Evolutionary conservation across 169 alveolate genomes (phyloP).

Genomic region (Perkinsus olseni): DNA sequence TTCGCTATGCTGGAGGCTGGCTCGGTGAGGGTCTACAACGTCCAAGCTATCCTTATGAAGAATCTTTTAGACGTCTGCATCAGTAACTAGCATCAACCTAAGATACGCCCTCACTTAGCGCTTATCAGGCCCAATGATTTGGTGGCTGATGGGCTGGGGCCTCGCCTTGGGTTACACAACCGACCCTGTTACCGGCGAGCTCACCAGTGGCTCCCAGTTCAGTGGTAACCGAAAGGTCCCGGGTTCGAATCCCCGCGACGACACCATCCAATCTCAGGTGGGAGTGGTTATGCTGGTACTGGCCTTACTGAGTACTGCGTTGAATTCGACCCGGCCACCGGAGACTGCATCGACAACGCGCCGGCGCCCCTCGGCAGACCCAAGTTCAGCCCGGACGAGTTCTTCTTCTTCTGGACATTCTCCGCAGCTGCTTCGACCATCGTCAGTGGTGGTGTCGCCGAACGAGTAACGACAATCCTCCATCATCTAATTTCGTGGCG

Average conservation of each 20-base stretch:
- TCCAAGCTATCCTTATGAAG: constrained; percentile 16
- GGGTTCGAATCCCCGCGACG: not conserved
- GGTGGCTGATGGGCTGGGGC: not conserved
- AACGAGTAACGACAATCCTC: too few species aligned
- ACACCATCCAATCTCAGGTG: not conserved
- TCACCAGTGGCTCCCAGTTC: not conserved
- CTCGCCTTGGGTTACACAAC: not conserved
- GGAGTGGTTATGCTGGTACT: not conserved
- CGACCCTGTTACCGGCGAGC: not conserved
- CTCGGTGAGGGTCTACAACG: constrained; percentile 10
- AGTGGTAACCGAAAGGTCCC: not conserved
- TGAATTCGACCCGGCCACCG: not conserved
- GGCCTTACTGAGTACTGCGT: not conserved
- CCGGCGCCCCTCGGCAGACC: not conserved
- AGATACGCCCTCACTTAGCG: not conserved
- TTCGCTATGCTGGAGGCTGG: constrained; percentile 21
- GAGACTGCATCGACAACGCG: not conserved
- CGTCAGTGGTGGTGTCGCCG: constrained; percentile 1
- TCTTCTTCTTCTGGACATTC: not conserved
- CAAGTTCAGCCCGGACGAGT: not conserved
- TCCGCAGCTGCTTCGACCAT: not conserved
- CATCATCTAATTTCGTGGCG: not conserved
- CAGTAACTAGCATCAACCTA: not conserved
- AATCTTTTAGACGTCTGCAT: constrained; percentile 12
- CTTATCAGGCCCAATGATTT: not conserved